Evolutionary conservation across 75 land plant genomes (phyloP).

Genomic region (Isoetes taiwanensis): DNA sequence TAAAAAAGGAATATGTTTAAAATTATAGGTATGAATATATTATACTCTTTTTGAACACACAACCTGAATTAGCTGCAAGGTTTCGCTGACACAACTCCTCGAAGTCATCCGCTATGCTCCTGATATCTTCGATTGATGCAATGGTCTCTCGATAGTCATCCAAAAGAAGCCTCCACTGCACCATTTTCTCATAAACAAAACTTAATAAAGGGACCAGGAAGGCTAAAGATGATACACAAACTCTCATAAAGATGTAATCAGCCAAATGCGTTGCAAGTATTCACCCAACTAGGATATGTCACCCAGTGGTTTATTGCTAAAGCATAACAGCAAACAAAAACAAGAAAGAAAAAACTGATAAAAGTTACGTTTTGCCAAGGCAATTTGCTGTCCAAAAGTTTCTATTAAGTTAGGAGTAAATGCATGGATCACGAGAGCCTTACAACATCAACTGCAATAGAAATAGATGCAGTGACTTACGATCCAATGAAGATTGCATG

Average conservation of each 20-base stretch:
- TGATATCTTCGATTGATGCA: constrained; percentile 74
- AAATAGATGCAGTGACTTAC: constrained; percentile 23
- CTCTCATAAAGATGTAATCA: too few species aligned
- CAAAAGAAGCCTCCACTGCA: constrained; percentile 62
- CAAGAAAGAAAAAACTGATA: neutral
- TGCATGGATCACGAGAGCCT: neutral
- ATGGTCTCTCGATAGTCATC: constrained; percentile 59
- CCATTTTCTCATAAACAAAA: too few species aligned
- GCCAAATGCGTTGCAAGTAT: too few species aligned
- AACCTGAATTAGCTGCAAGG: constrained; percentile 84
- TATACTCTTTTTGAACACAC: too few species aligned
- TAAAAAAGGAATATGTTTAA: neutral
- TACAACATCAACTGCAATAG: too few species aligned
- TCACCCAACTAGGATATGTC: too few species aligned
- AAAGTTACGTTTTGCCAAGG: neutral
- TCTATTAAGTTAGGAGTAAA: neutral
- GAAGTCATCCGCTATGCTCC: constrained; percentile 72
- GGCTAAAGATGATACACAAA: too few species aligned
- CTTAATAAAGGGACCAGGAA: too few species aligned
- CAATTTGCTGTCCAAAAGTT: neutral
- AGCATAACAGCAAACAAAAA: neutral
- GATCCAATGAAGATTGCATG: constrained; percentile 70
- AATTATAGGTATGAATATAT: too few species aligned
- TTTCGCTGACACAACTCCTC: constrained; percentile 80
- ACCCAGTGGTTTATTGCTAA: too few species aligned